Conservation (phyloP, 805 yeast species). For the Schwanniomyces pseudopolymorphus region DNA sequence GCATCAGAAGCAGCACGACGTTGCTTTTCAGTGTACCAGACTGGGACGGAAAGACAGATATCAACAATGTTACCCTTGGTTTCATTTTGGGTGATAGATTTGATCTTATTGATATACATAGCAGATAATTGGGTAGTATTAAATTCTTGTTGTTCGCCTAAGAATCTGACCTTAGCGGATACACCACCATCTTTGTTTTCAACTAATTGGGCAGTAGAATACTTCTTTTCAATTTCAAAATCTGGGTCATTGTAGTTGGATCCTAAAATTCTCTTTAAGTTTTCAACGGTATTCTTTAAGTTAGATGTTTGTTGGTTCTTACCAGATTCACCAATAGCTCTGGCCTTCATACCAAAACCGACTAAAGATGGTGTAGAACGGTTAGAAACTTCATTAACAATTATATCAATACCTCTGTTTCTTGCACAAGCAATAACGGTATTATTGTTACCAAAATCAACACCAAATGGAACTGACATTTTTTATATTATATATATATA, state of each 20-base stretch:
- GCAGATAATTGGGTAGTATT: slow-evolving; percentile 89
- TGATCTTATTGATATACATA: slow-evolving; percentile 91
- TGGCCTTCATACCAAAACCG: slow-evolving; percentile 86
- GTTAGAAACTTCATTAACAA: slow-evolving; percentile 98
- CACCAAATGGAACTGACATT: slow-evolving; percentile 95
- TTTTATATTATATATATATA: slow-evolving; percentile 8
- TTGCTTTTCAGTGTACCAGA: slow-evolving; percentile 95
- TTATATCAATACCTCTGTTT: slow-evolving; percentile 97
- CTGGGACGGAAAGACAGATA: slow-evolving; percentile 93
- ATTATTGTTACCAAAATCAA: slow-evolving; percentile 94
- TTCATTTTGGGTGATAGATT: slow-evolving; percentile 75
- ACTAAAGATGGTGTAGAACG: slow-evolving; percentile 90
- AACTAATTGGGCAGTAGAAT: slow-evolving; percentile 68
- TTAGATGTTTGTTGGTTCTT: slow-evolving; percentile 96
- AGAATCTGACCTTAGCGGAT: slow-evolving; percentile 82
- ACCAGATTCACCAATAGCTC: slow-evolving; percentile 94
- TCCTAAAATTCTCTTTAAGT: slow-evolving; percentile 91
- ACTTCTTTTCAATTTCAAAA: slow-evolving; percentile 69
- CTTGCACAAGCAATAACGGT: slow-evolving; percentile 94
- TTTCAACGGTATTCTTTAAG: slow-evolving; percentile 93
- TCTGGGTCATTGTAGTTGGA: slow-evolving; percentile 74
- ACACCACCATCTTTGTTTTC: slow-evolving; percentile 71
- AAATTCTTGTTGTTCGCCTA: slow-evolving; percentile 75
- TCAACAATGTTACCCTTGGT: slow-evolving; percentile 80
- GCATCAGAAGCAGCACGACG: slow-evolving; percentile 97